Conservation (phyloP, 2,329 filamentous ascomycete species). For the Penicillium sp. region DNA sequence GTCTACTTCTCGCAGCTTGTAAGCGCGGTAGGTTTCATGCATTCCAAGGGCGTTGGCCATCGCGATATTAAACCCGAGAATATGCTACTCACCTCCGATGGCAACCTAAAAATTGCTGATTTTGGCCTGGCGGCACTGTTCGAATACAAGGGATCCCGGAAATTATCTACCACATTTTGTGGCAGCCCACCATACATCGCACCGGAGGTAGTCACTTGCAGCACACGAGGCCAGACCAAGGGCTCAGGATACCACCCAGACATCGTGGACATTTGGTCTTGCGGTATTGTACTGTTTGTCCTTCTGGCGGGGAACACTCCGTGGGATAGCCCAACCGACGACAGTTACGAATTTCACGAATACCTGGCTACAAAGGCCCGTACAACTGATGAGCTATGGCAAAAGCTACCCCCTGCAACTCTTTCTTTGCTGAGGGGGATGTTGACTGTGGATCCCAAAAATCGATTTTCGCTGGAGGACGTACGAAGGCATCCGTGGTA, state of each 20-base stretch:
- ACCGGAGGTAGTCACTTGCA: conserved; percentile 73
- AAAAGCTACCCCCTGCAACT: conserved; percentile 69
- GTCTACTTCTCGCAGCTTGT: conserved; percentile 94
- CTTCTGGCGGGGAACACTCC: conserved; percentile 93
- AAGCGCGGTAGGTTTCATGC: conserved; percentile 88
- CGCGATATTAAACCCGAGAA: conserved; percentile 94
- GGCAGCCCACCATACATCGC: conserved; percentile 97
- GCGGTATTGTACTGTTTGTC: conserved; percentile 96
- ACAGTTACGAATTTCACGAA: conserved; percentile 88
- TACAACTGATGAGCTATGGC: conserved; percentile 83
- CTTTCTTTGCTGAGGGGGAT: conserved; percentile 86
- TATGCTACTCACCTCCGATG: conserved; percentile 79
- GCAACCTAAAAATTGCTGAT: conserved; percentile 90
- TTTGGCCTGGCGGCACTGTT: conserved; percentile 96
- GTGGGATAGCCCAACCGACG: conserved; percentile 86
- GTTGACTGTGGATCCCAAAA: conserved; percentile 75
- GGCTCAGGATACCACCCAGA: conserved; percentile 61
- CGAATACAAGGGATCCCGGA: conserved; percentile 78
- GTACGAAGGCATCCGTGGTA: conserved; percentile 95
- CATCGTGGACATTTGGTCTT: conserved; percentile 92
- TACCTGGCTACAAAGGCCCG: conserved; percentile 78
- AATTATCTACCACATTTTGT: conserved; percentile 84
- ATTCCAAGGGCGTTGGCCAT: conserved; percentile 92
- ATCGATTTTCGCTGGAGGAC: conserved; percentile 80
- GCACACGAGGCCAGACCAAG: conserved; percentile 50